Conservation (phyloP, 1,284 basidiomycete genomes). For the Cutaneotrichosporon daszewskae region DNA sequence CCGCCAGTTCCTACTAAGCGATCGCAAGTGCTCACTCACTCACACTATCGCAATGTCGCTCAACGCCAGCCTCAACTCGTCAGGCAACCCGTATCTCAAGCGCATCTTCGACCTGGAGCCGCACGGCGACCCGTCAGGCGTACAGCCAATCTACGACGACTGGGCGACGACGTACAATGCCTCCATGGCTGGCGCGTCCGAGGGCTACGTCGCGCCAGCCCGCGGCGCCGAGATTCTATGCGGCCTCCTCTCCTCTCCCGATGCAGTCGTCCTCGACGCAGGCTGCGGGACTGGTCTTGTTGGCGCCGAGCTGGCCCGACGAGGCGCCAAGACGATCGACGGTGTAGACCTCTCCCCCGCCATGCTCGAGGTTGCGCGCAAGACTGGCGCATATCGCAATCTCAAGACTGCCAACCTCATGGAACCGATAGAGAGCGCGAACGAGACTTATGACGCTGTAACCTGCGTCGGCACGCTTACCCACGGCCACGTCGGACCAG, state of each 20-base stretch:
- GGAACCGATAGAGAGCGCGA: background rate
- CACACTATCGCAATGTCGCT: too few species aligned
- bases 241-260: background rate
- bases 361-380: slow-evolving; percentile 6
- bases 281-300: slow-evolving; percentile 15
- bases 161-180: slow-evolving; percentile 35
- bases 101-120: background rate
- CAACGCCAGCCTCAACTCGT: background rate
- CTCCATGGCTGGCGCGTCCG: slow-evolving; percentile 1
- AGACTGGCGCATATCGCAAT: slow-evolving; percentile 7
- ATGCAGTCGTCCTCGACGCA: slow-evolving; percentile 4
- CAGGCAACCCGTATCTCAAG: slow-evolving; percentile 7
- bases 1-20: too few species aligned
- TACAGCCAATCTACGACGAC: slow-evolving; percentile 15
- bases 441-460: slow-evolving; percentile 5
- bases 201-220: slow-evolving; percentile 5
- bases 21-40: too few species aligned
- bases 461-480: slow-evolving; percentile 13
- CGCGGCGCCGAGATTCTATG: too few species aligned
- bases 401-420: slow-evolving; percentile 8
- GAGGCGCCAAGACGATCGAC: slow-evolving; percentile 2
- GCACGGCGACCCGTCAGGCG: background rate
- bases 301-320: background rate
- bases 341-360: slow-evolving; percentile 9
- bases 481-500: slow-evolving; percentile 11